These are phyloP conservation scores for Alternaria consortialis DNA, from an alignment of 2,329 filamentous ascomycete species.

Conservation along the genomic window DNA sequence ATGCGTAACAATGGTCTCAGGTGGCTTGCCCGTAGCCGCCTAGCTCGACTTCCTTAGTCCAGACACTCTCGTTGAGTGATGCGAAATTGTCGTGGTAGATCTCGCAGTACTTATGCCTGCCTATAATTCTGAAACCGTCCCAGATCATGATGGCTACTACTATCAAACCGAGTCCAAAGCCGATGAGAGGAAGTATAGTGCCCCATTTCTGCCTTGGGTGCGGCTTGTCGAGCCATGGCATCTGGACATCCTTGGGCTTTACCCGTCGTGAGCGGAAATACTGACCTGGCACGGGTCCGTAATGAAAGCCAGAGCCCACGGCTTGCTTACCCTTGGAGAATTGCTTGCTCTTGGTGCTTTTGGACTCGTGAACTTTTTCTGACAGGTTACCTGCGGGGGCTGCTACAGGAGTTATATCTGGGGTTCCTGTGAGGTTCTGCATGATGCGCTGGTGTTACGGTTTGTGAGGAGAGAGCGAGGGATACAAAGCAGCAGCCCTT, in stretches of 20 bases:
- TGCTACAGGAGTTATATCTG: background rate
- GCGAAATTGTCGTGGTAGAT: constrained; percentile 74
- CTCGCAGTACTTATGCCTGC: constrained; percentile 76
- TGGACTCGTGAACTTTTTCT: constrained; percentile 8
- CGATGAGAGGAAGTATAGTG: constrained; percentile 78
- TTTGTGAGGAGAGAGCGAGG: background rate
- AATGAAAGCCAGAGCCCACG: constrained; percentile 19
- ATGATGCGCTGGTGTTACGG: background rate
- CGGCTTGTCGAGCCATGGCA: constrained; percentile 77
- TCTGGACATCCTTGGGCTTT: constrained; percentile 75
- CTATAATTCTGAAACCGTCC: constrained; percentile 75
- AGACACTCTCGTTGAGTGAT: constrained; percentile 66
- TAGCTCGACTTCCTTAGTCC: constrained; percentile 78
- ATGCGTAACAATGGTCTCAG: background rate
- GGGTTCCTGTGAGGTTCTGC: background rate
- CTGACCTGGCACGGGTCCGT: constrained; percentile 13
- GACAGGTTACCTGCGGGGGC: background rate
- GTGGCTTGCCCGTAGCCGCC: constrained; percentile 76
- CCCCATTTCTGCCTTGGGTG: constrained; percentile 88
- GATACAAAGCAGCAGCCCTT: background rate
- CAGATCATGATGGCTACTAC: constrained; percentile 77
- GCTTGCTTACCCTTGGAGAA: constrained; percentile 6
- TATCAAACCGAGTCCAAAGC: constrained; percentile 72
- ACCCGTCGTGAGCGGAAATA: constrained; percentile 78
- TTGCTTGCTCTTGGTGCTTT: constrained; percentile 9